A percentile compares a stretch with the other conserved stretches of the same genome.
Evolutionary conservation across 176 grass and related monocot species (phyloP).

Genomic region (Triticum turgidum): DNA sequence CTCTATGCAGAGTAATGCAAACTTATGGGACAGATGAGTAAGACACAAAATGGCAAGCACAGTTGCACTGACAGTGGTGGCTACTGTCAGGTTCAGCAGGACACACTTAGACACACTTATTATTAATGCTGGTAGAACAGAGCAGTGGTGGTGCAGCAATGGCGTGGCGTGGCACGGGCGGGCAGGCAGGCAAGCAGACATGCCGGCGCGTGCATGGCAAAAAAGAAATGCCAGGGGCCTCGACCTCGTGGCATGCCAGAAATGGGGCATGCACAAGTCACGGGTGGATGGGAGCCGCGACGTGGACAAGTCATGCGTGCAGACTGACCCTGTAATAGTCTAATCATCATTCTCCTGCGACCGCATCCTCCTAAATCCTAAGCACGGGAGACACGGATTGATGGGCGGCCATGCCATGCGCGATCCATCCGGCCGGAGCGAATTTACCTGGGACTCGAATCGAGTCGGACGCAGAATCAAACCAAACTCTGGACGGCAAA

Average conservation of each 20-base stretch:
- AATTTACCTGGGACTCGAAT: background rate
- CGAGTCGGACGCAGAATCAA: background rate
- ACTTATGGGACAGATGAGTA: no score
- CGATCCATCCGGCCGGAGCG: background rate
- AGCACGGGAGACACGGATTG: background rate
- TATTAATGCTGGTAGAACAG: background rate
- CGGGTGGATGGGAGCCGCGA: background rate
- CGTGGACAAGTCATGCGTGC: background rate
- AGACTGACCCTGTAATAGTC: background rate
- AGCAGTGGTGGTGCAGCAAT: background rate
- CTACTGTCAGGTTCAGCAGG: background rate
- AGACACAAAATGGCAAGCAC: no score
- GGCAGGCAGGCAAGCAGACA: background rate
- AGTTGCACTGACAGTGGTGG: no score
- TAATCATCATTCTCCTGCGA: background rate
- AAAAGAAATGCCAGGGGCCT: background rate
- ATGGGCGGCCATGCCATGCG: background rate
- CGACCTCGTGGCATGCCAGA: background rate
- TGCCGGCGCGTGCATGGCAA: constrained; percentile 11
- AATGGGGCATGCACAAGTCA: background rate
- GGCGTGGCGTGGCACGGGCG: background rate
- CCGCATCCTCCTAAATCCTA: background rate
- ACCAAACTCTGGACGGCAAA: no score
- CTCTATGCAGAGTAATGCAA: no score
- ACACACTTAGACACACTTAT: no score